Conservation (phyloP, 257 asterid genomes). For the Oldenlandia corymbosa region DNA sequence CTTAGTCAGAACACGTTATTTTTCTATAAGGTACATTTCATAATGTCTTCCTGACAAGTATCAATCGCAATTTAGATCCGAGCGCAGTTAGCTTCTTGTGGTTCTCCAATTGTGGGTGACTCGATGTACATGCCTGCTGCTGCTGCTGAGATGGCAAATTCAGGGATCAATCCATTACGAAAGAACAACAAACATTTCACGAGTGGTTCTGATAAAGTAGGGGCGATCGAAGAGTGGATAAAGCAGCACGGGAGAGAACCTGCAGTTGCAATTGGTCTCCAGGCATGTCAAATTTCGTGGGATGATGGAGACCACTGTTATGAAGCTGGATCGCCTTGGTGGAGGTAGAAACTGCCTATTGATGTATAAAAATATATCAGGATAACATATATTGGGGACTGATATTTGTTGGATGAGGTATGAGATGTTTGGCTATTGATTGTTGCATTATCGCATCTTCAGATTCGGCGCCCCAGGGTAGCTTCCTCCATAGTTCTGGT, state of each 20-base stretch:
- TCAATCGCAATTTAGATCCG: constrained; percentile 50
- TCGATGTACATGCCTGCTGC: constrained; percentile 90
- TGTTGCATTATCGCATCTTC: not conserved
- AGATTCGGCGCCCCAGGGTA: not conserved
- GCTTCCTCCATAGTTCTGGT: too few species aligned
- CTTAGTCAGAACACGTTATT: too few species aligned
- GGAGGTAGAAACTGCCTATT: constrained; percentile 41
- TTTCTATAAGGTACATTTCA: constrained; percentile 1
- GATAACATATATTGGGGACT: constrained; percentile 2
- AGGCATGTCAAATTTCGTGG: constrained; percentile 83
- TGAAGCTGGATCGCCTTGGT: constrained; percentile 87
- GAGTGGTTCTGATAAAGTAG: constrained; percentile 37
- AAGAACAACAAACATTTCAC: constrained; percentile 35
- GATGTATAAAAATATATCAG: not conserved
- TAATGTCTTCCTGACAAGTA: constrained; percentile 10
- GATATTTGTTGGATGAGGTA: constrained; percentile 9
- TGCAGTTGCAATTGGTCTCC: constrained; percentile 69
- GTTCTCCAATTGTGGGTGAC: constrained; percentile 89
- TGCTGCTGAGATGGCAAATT: constrained; percentile 46
- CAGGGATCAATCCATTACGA: constrained; percentile 63
- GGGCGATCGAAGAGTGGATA: constrained; percentile 69
- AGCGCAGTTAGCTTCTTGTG: constrained; percentile 71
- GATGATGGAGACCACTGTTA: constrained; percentile 62
- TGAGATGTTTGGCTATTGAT: not conserved
- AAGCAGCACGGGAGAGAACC: constrained; percentile 83